These are phyloP conservation scores for Turnera subulata DNA, from an alignment of 345 rosid species.

Conservation along the genomic window DNA sequence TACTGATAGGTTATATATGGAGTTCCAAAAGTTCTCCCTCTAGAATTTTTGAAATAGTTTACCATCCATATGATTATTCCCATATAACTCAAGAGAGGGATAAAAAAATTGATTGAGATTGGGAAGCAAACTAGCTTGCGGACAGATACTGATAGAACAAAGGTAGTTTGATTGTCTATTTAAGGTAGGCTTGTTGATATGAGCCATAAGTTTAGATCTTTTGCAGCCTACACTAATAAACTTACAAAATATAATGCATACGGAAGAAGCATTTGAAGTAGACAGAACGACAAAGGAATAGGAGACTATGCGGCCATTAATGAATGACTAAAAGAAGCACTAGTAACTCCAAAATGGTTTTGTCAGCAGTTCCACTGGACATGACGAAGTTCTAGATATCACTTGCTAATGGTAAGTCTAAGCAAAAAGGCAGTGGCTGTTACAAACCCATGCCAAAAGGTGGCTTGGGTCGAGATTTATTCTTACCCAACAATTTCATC, in stretches of 20 bases:
- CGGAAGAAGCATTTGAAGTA: no score
- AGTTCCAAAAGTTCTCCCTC: no score
- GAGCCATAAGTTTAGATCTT: not conserved
- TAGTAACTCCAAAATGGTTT: no score
- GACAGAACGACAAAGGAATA: no score
- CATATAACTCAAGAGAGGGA: not conserved
- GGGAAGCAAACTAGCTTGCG: slow-evolving; percentile 23
- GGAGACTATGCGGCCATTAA: no score
- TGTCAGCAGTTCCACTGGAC: no score
- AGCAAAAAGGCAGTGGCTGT: not conserved
- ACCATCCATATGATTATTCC: not conserved
- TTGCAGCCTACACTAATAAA: not conserved
- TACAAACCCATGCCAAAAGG: slow-evolving; percentile 40
- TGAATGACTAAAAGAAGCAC: no score
- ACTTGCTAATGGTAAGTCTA: not conserved
- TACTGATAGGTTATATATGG: no score
- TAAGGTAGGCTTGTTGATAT: not conserved
- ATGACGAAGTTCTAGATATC: no score
- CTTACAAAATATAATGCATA: no score
- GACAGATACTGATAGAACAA: slow-evolving; percentile 8
- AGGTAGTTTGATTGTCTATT: slow-evolving; percentile 17
- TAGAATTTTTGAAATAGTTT: no score
- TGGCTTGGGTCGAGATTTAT: slow-evolving; percentile 44
- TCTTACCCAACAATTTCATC: slow-evolving; percentile 34
- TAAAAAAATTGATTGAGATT: not conserved